phyloP scores from a whole-genome alignment of 2,329 filamentous ascomycete species.

The Xylaria sp. region DNA sequence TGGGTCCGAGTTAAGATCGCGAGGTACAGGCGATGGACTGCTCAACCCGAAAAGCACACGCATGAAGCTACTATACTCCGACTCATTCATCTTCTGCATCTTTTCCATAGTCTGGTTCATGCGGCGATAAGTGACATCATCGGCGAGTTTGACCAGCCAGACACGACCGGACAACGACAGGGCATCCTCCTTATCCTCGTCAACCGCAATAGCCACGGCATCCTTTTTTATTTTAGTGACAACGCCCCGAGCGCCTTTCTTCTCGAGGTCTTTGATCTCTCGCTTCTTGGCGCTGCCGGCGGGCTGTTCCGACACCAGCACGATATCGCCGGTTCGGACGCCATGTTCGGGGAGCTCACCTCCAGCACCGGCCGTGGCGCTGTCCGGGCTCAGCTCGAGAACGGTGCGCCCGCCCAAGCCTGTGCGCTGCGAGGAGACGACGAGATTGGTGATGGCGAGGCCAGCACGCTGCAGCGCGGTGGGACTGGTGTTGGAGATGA shows the following conservation, averaged over 20 bases:
- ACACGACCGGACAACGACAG: constrained; percentile 60
- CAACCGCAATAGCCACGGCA: constrained; percentile 74
- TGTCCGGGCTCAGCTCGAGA: constrained; percentile 80
- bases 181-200: constrained; percentile 68
- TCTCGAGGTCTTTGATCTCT: constrained; percentile 77
- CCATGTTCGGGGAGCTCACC: constrained; percentile 78
- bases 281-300: constrained; percentile 77
- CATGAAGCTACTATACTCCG: constrained; percentile 69
- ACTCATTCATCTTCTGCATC: constrained; percentile 67
- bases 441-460: constrained; percentile 81
- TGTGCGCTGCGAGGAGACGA: constrained; percentile 80
- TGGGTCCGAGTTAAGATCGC: constrained; percentile 56
- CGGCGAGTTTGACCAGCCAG: constrained; percentile 75
- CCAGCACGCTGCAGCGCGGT: constrained; percentile 78
- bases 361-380: constrained; percentile 64
- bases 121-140: constrained; percentile 73
- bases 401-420: constrained; percentile 93
- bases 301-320: constrained; percentile 79
- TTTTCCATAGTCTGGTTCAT: constrained; percentile 73
- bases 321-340: constrained; percentile 80
- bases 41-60: constrained; percentile 71
- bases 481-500: constrained; percentile 76
- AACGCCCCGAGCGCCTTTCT: constrained; percentile 75
- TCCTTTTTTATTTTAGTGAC: constrained; percentile 71
- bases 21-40: constrained; percentile 61